Evolutionary conservation across 345 rosid genomes (phyloP).

Genomic region (Isatis tinctoria): DNA sequence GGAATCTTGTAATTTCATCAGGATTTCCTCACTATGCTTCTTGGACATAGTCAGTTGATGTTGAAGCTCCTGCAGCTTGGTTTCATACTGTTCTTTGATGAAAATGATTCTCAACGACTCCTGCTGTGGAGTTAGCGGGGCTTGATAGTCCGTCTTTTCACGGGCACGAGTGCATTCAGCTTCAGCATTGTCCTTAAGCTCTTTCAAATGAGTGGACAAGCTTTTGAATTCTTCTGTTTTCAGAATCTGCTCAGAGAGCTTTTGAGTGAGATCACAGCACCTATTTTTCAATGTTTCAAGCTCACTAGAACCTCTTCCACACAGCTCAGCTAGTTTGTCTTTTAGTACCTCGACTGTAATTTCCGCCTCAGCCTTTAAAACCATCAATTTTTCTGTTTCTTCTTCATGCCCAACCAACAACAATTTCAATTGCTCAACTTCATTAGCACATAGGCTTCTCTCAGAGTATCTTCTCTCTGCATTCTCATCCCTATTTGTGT

Average conservation of each 20-base stretch:
- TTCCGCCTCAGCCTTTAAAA: slow-evolving; percentile 60
- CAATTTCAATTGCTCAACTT: slow-evolving; percentile 52
- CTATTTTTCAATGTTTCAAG: slow-evolving; percentile 41
- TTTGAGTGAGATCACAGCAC: slow-evolving; percentile 58
- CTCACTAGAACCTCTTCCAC: slow-evolving; percentile 41
- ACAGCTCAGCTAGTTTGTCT: slow-evolving; percentile 54
- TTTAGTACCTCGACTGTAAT: slow-evolving; percentile 45
- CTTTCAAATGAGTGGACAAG: slow-evolving; percentile 75
- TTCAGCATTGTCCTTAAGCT: slow-evolving; percentile 88
- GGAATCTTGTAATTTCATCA: slow-evolving; percentile 89
- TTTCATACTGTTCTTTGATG: slow-evolving; percentile 91
- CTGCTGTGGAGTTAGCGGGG: slow-evolving; percentile 57
- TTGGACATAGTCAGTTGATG: slow-evolving; percentile 82
- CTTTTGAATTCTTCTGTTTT: slow-evolving; percentile 87
- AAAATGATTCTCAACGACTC: slow-evolving; percentile 96
- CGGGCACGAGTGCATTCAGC: slow-evolving; percentile 53
- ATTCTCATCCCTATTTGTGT: slow-evolving; percentile 34
- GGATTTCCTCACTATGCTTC: slow-evolving; percentile 87
- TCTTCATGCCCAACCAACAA: slow-evolving; percentile 43
- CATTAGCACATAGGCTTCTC: slow-evolving; percentile 38
- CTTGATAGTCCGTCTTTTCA: slow-evolving; percentile 53
- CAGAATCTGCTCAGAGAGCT: slow-evolving; percentile 73
- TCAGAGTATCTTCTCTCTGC: slow-evolving; percentile 32
- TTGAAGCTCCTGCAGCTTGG: slow-evolving; percentile 76
- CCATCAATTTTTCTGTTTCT: slow-evolving; percentile 52